These are phyloP conservation scores for Lentinus tigrinus DNA, from an alignment of 768 basidiomycete species.

Conservation along the genomic window DNA sequence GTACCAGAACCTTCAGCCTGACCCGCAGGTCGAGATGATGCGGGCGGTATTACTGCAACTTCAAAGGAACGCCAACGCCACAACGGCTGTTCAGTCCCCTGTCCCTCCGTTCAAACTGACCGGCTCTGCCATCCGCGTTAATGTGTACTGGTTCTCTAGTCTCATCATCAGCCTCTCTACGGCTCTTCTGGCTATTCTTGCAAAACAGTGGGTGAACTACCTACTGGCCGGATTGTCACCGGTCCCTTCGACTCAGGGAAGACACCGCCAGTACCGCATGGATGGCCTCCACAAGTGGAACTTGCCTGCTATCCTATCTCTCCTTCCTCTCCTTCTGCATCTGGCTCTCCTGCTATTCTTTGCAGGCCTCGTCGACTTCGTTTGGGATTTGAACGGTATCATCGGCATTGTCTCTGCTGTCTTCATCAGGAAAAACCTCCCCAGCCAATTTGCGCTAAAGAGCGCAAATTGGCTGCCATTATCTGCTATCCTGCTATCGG, in stretches of 20 bases:
- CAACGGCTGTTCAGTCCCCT: neutral
- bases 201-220: conserved; percentile 48
- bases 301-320: conserved; percentile 39
- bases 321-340: conserved; percentile 48
- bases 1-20: conserved; percentile 21
- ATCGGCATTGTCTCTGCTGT: conserved; percentile 10
- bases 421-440: too few relatives aligned
- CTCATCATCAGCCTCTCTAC: conserved; percentile 39
- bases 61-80: neutral
- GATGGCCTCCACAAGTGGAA: conserved; percentile 38
- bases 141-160: conserved; percentile 43
- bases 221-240: conserved; percentile 31
- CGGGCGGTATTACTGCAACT: neutral
- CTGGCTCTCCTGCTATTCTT: conserved; percentile 51
- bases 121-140: conserved; percentile 35
- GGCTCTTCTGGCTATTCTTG: conserved; percentile 43
- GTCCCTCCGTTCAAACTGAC: conserved; percentile 18
- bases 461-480: too few relatives aligned
- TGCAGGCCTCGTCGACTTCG: conserved; percentile 45
- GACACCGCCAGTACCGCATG: conserved; percentile 41
- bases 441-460: too few relatives aligned
- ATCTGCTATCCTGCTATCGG: too few relatives aligned
- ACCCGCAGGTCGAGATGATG: conserved; percentile 17
- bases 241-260: conserved; percentile 34
- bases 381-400: conserved; percentile 27